Base-by-base conservation (phyloP, 345 rosid species). In the Lepidium sativum region DNA sequence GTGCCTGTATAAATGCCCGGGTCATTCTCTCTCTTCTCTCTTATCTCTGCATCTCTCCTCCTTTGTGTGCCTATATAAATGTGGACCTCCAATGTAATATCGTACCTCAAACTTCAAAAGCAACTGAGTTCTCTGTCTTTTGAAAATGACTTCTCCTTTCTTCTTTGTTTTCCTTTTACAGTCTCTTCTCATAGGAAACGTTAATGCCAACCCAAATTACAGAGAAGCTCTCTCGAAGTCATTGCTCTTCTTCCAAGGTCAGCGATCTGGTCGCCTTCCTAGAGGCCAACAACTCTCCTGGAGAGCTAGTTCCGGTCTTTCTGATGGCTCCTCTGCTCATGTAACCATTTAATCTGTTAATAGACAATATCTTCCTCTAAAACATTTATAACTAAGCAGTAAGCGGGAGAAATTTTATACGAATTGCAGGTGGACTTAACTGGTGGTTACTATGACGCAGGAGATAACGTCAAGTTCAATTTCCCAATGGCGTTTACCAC, bases 401-500 rank as follows among this genome's bases (percentile, higher is more conserved):
- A 60, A 48, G 38, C 7, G 15, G 18, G 39, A 31, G 10, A n/a
- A 1, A 31, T 29, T 0, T 61, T 9, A 37, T 14, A 25, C 33
- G 54, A 31, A 8, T 4, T 71, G 65, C 65, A 91, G 98, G 98
- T 86, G 56, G 87, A 92, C 68, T 81, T 89, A 47, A 80, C 80
- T 0, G 98, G 98, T 39, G 98, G 98, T 8, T 92, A 92, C 80
- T 92, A 88, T 9, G 96, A 92, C 31, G 98, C 98, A 0, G 96
- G 98, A 5, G 98, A 92, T 76, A 92, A 92, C 15, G 82, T 89
- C 18, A 92, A 89, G 77, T 92, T 92, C 76, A 89, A 89, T 58
- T 84, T 92, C 65, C 98, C 98, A 12, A 92, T 92, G 96, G 96
- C 98, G 15, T 92, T 81, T 78, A 80, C 92, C 42, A 83, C 98